Percentiles rank a stretch among this genome's conserved stretches.
These are phyloP conservation scores for Penicillium salamii DNA, from an alignment of 495 filamentous ascomycete genomes.

Conservation along the genomic window DNA sequence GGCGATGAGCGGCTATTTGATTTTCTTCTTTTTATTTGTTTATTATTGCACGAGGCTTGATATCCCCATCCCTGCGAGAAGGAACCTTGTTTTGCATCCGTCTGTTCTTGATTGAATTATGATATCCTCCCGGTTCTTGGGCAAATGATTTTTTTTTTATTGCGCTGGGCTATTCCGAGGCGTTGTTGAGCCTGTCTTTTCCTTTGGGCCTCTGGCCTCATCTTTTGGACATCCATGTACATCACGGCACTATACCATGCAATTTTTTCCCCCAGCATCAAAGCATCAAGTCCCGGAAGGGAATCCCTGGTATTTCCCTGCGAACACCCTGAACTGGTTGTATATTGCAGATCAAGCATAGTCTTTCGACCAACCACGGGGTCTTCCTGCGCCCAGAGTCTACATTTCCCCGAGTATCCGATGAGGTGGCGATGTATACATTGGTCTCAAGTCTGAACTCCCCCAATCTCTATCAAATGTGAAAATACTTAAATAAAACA, in stretches of 20 bases:
- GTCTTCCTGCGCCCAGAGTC: conserved; percentile 9
- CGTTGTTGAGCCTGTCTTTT: conserved; percentile 7
- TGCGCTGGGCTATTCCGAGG: conserved; percentile 6
- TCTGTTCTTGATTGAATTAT: conserved; percentile 19
- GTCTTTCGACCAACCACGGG: conserved; percentile 9
- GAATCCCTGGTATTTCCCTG: conserved; percentile 9
- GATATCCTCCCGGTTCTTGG: conserved; percentile 25
- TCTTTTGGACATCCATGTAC: conserved; percentile 4
- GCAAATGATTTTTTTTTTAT: conserved; percentile 10
- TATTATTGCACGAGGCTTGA: conserved; percentile 10
- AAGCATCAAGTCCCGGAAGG: conserved; percentile 10
- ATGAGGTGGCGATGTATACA: conserved; percentile 4
- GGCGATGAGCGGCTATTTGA: conserved; percentile 20
- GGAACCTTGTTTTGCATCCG: conserved; percentile 13
- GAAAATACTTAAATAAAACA: conserved; percentile 1
- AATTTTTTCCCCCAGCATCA: background rate
- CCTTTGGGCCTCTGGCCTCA: conserved; percentile 5
- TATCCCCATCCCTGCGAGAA: conserved; percentile 8
- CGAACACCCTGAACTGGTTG: conserved; percentile 8
- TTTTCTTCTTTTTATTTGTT: conserved; percentile 6
- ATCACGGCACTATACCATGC: background rate
- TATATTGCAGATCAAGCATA: conserved; percentile 15
- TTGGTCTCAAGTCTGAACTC: background rate
- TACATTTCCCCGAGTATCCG: conserved; percentile 19
- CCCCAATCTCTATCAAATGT: background rate